These are phyloP conservation scores for Aspergillus coremiiformis DNA, from an alignment of 495 filamentous ascomycete species.

Conservation along the genomic window DNA sequence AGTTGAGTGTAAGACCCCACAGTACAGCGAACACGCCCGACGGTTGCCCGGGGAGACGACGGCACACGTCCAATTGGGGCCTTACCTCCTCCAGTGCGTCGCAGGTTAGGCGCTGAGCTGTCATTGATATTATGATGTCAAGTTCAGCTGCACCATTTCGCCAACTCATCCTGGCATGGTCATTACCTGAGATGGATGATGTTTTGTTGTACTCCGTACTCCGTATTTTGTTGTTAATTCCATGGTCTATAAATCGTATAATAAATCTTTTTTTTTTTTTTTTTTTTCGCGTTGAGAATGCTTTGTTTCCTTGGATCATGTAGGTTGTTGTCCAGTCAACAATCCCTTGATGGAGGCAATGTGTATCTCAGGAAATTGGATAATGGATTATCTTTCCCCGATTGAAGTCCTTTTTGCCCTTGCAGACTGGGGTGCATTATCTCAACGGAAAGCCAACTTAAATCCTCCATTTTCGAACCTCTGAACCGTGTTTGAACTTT, in stretches of 20 bases:
- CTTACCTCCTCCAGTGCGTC: neutral
- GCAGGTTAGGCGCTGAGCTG: neutral
- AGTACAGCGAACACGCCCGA: constrained; percentile 1
- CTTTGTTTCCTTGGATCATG: neutral
- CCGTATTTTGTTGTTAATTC: neutral
- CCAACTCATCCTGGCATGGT: neutral
- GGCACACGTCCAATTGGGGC: neutral
- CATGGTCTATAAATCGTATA: neutral
- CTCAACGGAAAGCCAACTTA: too few species aligned
- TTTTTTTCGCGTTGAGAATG: too few species aligned
- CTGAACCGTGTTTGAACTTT: too few species aligned
- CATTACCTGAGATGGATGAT: neutral
- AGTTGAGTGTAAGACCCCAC: constrained; percentile 9
- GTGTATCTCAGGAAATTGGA: too few species aligned
- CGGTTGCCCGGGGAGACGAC: constrained; percentile 13
- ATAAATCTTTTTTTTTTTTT: too few species aligned
- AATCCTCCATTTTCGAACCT: too few species aligned
- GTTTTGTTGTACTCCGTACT: neutral
- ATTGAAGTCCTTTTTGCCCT: too few species aligned
- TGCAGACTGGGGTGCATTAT: too few species aligned
- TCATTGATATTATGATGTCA: neutral
- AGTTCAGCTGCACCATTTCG: constrained; percentile 1
- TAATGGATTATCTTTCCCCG: too few species aligned
- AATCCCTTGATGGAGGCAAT: neutral
- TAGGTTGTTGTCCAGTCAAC: neutral